Conservation (phyloP, 495 filamentous ascomycete species). For the Penicillium tannophilum region DNA sequence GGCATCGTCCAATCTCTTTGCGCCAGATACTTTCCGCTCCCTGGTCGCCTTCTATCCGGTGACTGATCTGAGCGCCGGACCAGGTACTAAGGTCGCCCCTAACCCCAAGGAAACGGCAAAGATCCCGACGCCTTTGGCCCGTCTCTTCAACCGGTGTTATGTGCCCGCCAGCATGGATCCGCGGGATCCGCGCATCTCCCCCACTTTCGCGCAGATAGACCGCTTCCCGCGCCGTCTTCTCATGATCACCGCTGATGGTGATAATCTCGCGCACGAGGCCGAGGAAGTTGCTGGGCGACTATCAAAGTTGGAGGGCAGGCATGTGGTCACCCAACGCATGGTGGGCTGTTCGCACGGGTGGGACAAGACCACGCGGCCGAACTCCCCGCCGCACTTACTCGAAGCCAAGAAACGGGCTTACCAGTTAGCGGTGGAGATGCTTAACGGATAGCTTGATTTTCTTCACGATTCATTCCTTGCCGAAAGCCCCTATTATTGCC, state of each 20-base stretch:
- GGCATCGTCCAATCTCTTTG: slow-evolving; percentile 39
- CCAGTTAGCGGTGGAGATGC: slow-evolving; percentile 36
- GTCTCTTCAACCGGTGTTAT: slow-evolving; percentile 38
- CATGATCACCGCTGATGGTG: slow-evolving; percentile 46
- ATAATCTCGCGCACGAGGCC: slow-evolving; percentile 44
- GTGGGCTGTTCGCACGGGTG: slow-evolving; percentile 44
- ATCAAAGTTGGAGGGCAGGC: slow-evolving; percentile 25
- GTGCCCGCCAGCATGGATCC: slow-evolving; percentile 33
- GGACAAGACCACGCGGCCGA: slow-evolving; percentile 34
- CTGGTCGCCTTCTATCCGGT: slow-evolving; percentile 46
- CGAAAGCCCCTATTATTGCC: background rate
- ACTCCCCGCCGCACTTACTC: slow-evolving; percentile 30
- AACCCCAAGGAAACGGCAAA: slow-evolving; percentile 23
- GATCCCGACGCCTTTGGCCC: slow-evolving; percentile 28
- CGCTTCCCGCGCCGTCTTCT: slow-evolving; percentile 43
- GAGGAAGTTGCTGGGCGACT: slow-evolving; percentile 43
- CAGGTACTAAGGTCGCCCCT: slow-evolving; percentile 29
- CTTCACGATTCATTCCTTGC: background rate
- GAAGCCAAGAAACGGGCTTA: slow-evolving; percentile 42
- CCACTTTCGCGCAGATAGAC: slow-evolving; percentile 37
- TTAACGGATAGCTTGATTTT: slow-evolving; percentile 20
- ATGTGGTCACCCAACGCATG: slow-evolving; percentile 45
- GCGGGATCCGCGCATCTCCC: slow-evolving; percentile 51
- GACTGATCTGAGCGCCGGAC: slow-evolving; percentile 32
- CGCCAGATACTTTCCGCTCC: slow-evolving; percentile 41